Percentiles rank a stretch among this genome's conserved stretches.
Conservation (phyloP, 2,329 filamentous ascomycete genomes). For the Trichoderma sp. region DNA sequence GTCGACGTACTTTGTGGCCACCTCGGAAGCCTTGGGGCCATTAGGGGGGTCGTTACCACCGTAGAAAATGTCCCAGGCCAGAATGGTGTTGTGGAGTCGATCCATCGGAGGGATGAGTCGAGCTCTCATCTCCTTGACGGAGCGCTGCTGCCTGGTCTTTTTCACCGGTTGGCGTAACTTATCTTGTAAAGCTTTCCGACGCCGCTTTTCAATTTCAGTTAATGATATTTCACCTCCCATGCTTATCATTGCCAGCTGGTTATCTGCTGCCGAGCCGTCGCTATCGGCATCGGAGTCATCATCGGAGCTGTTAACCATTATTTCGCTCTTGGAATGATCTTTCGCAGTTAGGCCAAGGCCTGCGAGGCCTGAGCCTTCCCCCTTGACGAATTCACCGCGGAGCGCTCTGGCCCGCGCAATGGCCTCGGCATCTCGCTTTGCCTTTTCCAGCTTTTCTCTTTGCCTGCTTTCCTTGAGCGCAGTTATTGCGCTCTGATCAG, state of each 20-base stretch:
- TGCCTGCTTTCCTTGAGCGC: constrained; percentile 68
- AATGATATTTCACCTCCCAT: constrained; percentile 47
- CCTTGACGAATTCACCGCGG: constrained; percentile 42
- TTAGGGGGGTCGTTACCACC: constrained; percentile 80
- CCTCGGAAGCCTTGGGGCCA: constrained; percentile 67
- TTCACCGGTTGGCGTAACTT: constrained; percentile 71
- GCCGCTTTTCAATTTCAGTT: constrained; percentile 45
- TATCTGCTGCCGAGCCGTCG: constrained; percentile 52
- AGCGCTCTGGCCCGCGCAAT: constrained; percentile 63
- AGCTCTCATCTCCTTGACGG: constrained; percentile 90
- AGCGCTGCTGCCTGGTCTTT: constrained; percentile 75
- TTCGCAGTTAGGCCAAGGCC: constrained; percentile 72
- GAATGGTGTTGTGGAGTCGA: constrained; percentile 76
- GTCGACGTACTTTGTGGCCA: constrained; percentile 73
- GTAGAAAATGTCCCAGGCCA: constrained; percentile 95
- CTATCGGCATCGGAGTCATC: constrained; percentile 70
- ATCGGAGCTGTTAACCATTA: constrained; percentile 86
- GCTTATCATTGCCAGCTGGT: constrained; percentile 46
- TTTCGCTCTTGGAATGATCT: constrained; percentile 76
- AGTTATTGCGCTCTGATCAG: constrained; percentile 38
- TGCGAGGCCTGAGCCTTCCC: constrained; percentile 74
- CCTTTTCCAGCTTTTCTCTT: constrained; percentile 70
- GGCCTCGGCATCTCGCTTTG: constrained; percentile 66
- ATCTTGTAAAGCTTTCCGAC: constrained; percentile 49
- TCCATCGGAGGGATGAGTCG: constrained; percentile 87